A percentile compares a stretch with the other conserved stretches of the same genome.
Evolutionary conservation across 768 basidiomycete species (phyloP).

Genomic region (Candolleomyces efflorescens): DNA sequence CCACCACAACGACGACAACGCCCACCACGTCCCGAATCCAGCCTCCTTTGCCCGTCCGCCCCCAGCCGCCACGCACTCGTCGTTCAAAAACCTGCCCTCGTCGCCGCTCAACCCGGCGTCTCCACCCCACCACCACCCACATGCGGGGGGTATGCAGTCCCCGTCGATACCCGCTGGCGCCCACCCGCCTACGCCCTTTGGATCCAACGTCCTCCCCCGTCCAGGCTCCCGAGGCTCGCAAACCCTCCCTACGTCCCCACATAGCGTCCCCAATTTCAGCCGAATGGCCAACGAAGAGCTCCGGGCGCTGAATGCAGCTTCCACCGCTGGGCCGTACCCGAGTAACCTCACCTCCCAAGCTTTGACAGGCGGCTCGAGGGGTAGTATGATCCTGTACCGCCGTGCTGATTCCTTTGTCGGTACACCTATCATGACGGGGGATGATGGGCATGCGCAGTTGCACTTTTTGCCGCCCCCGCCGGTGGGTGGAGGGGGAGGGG

Average conservation of each 20-base stretch:
- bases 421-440: not conserved
- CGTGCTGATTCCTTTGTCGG: constrained; percentile 16
- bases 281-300: constrained; percentile 3
- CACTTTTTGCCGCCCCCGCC: constrained; percentile 7
- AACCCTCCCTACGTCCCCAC: not conserved
- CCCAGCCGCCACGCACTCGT: not conserved
- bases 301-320: not conserved
- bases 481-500: not conserved
- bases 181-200: not conserved
- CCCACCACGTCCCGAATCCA: not conserved
- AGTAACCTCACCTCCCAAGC: not conserved
- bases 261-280: not conserved
- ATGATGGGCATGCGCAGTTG: not conserved
- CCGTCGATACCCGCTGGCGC: not conserved
- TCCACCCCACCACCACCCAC: not conserved
- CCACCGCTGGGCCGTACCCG: not conserved
- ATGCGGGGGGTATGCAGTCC: not conserved
- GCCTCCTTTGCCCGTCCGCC: not conserved
- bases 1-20: not conserved
- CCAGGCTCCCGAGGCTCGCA: not conserved
- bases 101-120: constrained; percentile 2
- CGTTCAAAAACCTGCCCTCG: not conserved
- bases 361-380: constrained; percentile 12
- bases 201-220: not conserved
- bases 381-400: constrained; percentile 34